Percentiles rank a stretch among this genome's conserved stretches.
Evolutionary conservation across 192 early-diverging fungal species (phyloP).

Genomic region (Chytriomyces confervae): DNA sequence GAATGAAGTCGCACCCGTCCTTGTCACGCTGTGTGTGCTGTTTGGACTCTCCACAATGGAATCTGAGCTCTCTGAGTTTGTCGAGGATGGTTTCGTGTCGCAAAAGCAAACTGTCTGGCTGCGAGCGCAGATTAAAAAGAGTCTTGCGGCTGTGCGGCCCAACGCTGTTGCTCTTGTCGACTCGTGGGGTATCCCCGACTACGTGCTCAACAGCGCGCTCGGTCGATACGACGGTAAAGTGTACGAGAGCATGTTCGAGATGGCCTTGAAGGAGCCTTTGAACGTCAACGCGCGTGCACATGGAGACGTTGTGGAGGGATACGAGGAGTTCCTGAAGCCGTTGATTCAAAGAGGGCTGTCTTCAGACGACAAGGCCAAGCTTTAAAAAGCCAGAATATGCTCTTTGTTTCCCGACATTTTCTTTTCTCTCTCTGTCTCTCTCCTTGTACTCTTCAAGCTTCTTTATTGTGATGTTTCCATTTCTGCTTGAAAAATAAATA

Average conservation of each 20-base stretch:
- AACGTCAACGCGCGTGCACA: slow-evolving; percentile 59
- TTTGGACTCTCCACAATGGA: slow-evolving; percentile 85
- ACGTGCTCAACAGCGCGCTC: slow-evolving; percentile 76
- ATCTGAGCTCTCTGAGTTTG: slow-evolving; percentile 83
- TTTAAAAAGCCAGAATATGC: background rate
- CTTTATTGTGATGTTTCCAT: too few relatives aligned
- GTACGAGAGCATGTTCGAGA: slow-evolving; percentile 77
- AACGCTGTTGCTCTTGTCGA: slow-evolving; percentile 84
- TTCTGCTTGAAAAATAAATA: background rate
- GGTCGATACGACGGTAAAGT: slow-evolving; percentile 79
- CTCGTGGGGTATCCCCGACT: slow-evolving; percentile 77
- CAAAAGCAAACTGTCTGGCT: slow-evolving; percentile 55
- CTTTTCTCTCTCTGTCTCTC: background rate
- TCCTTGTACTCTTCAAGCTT: background rate
- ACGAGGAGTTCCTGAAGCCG: slow-evolving; percentile 49
- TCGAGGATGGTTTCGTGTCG: slow-evolving; percentile 84
- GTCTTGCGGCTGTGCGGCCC: slow-evolving; percentile 70
- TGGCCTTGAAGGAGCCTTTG: slow-evolving; percentile 77
- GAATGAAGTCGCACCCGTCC: slow-evolving; percentile 57
- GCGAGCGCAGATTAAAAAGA: slow-evolving; percentile 50
- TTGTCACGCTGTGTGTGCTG: slow-evolving; percentile 75
- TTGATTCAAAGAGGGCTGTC: slow-evolving; percentile 35
- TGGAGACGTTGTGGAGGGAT: slow-evolving; percentile 58
- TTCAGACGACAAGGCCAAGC: background rate
- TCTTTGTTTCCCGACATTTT: background rate